A percentile compares a stretch with the other conserved stretches of the same genome.
Evolutionary conservation across 1,284 basidiomycete genomes (phyloP).

Genomic region (Ganoderma boninense): DNA sequence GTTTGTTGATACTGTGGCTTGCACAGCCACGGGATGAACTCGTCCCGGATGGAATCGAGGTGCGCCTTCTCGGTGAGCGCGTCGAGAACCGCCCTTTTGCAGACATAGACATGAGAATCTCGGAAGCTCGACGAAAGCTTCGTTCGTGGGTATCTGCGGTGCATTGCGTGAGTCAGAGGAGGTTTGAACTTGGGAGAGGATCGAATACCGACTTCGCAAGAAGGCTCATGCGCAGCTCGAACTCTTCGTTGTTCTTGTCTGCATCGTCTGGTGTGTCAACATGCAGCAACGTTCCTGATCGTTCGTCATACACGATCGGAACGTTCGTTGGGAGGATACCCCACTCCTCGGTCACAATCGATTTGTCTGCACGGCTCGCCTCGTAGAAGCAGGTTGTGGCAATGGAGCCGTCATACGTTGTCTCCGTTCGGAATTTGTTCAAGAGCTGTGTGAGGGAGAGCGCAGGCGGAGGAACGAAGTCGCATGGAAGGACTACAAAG

Average conservation of each 20-base stretch:
- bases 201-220: slow-evolving; percentile 60
- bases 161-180: slow-evolving; percentile 2
- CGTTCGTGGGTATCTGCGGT: slow-evolving; percentile 74
- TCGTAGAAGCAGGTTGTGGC: slow-evolving; percentile 86
- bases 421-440: slow-evolving; percentile 83
- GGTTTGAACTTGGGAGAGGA: neutral
- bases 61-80: slow-evolving; percentile 71
- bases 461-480: slow-evolving; percentile 82
- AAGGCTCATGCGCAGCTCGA: slow-evolving; percentile 78
- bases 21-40: slow-evolving; percentile 90
- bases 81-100: slow-evolving; percentile 79
- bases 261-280: slow-evolving; percentile 72
- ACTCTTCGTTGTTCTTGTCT: slow-evolving; percentile 74
- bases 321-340: slow-evolving; percentile 50
- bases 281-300: slow-evolving; percentile 73
- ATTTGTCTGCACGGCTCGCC: slow-evolving; percentile 60
- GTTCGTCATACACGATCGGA: slow-evolving; percentile 73
- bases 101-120: slow-evolving; percentile 93
- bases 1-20: slow-evolving; percentile 80
- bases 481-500: slow-evolving; percentile 92
- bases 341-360: slow-evolving; percentile 70
- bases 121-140: slow-evolving; percentile 76
- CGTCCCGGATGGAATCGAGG: slow-evolving; percentile 84
- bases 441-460: slow-evolving; percentile 78
- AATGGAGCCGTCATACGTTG: slow-evolving; percentile 70